Evolutionary conservation across 192 early-diverging fungal species (phyloP).

Genomic region (Coemansia asiatica): DNA sequence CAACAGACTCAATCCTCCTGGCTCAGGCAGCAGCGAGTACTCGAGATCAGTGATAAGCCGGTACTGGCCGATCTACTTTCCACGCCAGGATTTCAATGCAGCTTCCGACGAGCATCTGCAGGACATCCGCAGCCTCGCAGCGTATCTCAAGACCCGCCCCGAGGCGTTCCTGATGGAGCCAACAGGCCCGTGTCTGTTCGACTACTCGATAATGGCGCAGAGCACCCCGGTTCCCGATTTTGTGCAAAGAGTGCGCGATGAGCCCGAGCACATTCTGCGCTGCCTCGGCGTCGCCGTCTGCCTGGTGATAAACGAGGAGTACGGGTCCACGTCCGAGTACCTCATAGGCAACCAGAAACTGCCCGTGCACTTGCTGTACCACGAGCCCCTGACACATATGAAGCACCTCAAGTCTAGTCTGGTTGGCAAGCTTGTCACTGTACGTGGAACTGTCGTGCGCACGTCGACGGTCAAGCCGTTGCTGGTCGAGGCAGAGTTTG

Average conservation of each 20-base stretch:
- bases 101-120: constrained; percentile 18
- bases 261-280: constrained; percentile 36
- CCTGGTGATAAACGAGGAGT: constrained; percentile 46
- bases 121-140: constrained; percentile 32
- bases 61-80: constrained; percentile 54
- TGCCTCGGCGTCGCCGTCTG: constrained; percentile 49
- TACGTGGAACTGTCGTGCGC: constrained; percentile 80
- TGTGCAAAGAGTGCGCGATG: constrained; percentile 36
- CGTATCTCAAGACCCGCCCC: constrained; percentile 35
- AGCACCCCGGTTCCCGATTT: constrained; percentile 30
- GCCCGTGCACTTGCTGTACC: constrained; percentile 55
- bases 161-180: constrained; percentile 51
- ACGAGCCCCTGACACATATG: constrained; percentile 60
- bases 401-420: constrained; percentile 74
- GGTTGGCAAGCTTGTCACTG: constrained; percentile 67
- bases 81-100: constrained; percentile 25
- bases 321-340: constrained; percentile 42
- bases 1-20: constrained; percentile 19
- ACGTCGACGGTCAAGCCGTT: constrained; percentile 72
- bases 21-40: constrained; percentile 15
- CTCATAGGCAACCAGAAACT: constrained; percentile 45
- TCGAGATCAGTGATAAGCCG: constrained; percentile 22
- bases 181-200: constrained; percentile 34
- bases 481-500: constrained; percentile 63
- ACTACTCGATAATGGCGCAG: constrained; percentile 28